Base-by-base conservation (phyloP, 768 basidiomycete genomes). In the Lentinus tigrinus region DNA sequence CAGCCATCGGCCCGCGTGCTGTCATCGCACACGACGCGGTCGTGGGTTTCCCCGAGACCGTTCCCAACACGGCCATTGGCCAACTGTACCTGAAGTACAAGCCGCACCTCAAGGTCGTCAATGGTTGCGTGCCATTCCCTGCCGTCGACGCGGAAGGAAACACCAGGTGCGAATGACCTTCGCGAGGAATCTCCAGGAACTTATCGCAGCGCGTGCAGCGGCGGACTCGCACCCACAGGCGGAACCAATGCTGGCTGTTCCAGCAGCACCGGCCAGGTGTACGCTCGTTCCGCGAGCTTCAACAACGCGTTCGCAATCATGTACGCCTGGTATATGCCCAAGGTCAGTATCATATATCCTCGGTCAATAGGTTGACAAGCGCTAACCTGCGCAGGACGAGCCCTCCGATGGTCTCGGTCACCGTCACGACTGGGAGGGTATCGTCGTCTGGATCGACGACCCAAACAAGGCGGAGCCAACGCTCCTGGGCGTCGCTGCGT, bases 71-170 rank as follows among this genome's bases (percentile, higher is more conserved):
- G 17, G 42, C 39, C 38, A 7, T 52, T n/a, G 51, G 51, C 6
- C 38, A 36, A n/a, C 28, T 52, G n/a, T 52, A 52, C 51, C 40
- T 52, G 23, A 52, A 52, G 40, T 52, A 52, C 51, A 52, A 52
- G 51, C 51, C 51, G 6, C 34, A 52, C 37, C 40, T 52, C 26
- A 40, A 40, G 37, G 51, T 52, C 24, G 40, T 40, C 14, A 52
- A 52, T 38, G 51, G 51, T 16, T 52, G 51, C 17, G 51, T 52
- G 9, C 51, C 51, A 3, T 52, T 40, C 51, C 51, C 51, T 21
- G 51, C 51, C 9, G 51, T 52, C 16, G 51, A 52, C 26, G 51
- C 51, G 7, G 51, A 40, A 11, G 51, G 51, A 14, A 52, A 52
- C 51, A 52, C 51, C 17, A 42, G 51, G 51, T 48, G 17, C 23